These are phyloP conservation scores for Calonectria honghensis DNA, from an alignment of 2,329 filamentous ascomycete species.

Conservation along the genomic window DNA sequence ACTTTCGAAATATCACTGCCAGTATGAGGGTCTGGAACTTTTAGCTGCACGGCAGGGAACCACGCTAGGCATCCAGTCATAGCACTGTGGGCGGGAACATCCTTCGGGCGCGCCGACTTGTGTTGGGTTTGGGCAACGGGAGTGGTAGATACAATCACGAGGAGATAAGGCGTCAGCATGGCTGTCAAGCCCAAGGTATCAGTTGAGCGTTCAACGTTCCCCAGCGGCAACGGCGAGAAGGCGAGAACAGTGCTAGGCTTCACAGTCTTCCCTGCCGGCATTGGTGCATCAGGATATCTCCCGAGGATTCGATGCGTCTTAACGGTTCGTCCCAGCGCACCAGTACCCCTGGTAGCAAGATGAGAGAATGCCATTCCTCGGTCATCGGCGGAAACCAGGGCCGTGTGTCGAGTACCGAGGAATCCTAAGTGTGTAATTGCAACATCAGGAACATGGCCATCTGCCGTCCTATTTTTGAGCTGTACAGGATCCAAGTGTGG, in stretches of 20 bases:
- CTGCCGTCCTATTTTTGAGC: conserved; percentile 78
- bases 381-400: conserved; percentile 95
- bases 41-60: conserved; percentile 97
- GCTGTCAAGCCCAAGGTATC: conserved; percentile 94
- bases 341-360: conserved; percentile 92
- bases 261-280: conserved; percentile 78
- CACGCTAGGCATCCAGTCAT: conserved; percentile 96
- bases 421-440: conserved; percentile 95
- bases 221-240: conserved; percentile 91
- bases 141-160: conserved; percentile 98
- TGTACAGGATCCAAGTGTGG: conserved; percentile 82
- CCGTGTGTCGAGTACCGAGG: conserved; percentile 93
- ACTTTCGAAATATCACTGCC: conserved; percentile 83
- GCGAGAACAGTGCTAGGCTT: conserved; percentile 97
- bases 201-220: conserved; percentile 93
- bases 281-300: conserved; percentile 85
- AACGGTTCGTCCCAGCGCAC: conserved; percentile 87
- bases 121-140: conserved; percentile 97
- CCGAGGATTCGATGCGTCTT: conserved; percentile 94
- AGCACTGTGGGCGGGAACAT: conserved; percentile 90
- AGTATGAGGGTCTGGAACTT: conserved; percentile 80
- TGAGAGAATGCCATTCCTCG: conserved; percentile 99
- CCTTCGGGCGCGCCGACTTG: conserved; percentile 93
- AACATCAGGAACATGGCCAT: conserved; percentile 88
- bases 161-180: conserved; percentile 94